Percentiles rank a stretch among this genome's conserved stretches.
Conservation (phyloP, 1,284 basidiomycete genomes). For the Vanrija sp. region DNA sequence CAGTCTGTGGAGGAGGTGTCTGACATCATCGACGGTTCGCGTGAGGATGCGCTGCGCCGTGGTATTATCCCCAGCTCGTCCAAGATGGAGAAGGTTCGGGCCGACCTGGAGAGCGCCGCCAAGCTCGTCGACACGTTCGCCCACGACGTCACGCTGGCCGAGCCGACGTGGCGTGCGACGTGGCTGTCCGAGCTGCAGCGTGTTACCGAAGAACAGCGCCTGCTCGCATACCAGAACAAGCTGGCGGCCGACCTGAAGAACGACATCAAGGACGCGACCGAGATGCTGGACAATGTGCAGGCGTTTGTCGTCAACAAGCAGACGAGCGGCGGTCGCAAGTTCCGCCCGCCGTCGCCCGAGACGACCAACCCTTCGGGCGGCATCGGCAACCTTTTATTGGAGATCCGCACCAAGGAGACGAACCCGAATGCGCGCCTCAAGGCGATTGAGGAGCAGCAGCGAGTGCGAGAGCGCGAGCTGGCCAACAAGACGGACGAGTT, state of each 20-base stretch:
- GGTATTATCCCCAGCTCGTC: constrained; percentile 77
- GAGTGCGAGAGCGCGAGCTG: constrained; percentile 68
- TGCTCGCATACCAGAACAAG: constrained; percentile 87
- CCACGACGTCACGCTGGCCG: constrained; percentile 81
- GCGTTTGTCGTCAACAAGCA: constrained; percentile 73
- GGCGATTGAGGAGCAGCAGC: constrained; percentile 83
- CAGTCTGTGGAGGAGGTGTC: constrained; percentile 91
- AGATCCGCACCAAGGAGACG: constrained; percentile 75
- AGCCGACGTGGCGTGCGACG: constrained; percentile 97
- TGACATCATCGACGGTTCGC: constrained; percentile 84
- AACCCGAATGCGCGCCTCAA: constrained; percentile 76
- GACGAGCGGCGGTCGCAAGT: constrained; percentile 38
- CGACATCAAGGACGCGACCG: constrained; percentile 80
- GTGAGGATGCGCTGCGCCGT: constrained; percentile 86
- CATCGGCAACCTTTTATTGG: constrained; percentile 65
- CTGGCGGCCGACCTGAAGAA: constrained; percentile 82
- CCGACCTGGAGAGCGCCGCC: constrained; percentile 67
- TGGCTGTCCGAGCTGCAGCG: constrained; percentile 95
- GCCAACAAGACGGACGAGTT: constrained; percentile 62
- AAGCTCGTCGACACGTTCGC: constrained; percentile 72
- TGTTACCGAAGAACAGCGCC: constrained; percentile 95
- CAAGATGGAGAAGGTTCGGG: constrained; percentile 67
- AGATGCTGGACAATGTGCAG: constrained; percentile 81
- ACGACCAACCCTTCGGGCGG: constrained; percentile 49
- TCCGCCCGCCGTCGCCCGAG: constrained; percentile 22